Conservation (phyloP, 2,329 filamentous ascomycete species). For the Colletotrichum horii region DNA sequence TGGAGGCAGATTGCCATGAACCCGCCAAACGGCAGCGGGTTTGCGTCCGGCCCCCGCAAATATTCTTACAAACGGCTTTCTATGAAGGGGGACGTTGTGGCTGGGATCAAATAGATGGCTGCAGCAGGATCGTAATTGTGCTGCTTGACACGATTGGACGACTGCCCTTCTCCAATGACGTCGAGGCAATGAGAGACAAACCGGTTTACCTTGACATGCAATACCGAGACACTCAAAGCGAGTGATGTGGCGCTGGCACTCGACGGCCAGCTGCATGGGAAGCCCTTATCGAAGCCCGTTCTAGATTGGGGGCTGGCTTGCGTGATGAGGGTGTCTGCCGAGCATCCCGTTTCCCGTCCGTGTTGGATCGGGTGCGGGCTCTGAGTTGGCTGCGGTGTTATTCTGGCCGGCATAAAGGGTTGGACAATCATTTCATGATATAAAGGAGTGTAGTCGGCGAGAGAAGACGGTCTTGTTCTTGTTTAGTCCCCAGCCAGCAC, state of each 20-base stretch:
- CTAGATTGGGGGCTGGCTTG: neutral
- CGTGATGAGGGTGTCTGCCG: neutral
- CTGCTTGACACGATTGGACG: neutral
- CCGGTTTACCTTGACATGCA: neutral
- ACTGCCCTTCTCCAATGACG: neutral
- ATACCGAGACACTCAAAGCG: neutral
- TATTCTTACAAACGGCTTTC: neutral
- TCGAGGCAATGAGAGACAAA: neutral
- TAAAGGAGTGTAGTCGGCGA: constrained; percentile 7
- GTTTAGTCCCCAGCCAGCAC: neutral
- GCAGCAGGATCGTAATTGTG: neutral
- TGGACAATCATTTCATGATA: constrained; percentile 13
- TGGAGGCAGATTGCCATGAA: neutral
- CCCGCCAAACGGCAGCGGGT: neutral
- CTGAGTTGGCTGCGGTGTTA: neutral
- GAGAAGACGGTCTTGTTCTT: neutral
- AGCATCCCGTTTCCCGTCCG: neutral
- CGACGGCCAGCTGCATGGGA: constrained; percentile 2
- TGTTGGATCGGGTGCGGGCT: neutral
- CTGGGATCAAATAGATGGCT: neutral
- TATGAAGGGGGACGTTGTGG: neutral
- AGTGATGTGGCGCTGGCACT: neutral
- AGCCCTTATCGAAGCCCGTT: neutral
- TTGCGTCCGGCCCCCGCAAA: neutral
- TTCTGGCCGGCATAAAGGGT: constrained; percentile 26